Evolutionary conservation across 2,329 filamentous ascomycete genomes (phyloP).

Genomic region (Aspergillus piperis): DNA sequence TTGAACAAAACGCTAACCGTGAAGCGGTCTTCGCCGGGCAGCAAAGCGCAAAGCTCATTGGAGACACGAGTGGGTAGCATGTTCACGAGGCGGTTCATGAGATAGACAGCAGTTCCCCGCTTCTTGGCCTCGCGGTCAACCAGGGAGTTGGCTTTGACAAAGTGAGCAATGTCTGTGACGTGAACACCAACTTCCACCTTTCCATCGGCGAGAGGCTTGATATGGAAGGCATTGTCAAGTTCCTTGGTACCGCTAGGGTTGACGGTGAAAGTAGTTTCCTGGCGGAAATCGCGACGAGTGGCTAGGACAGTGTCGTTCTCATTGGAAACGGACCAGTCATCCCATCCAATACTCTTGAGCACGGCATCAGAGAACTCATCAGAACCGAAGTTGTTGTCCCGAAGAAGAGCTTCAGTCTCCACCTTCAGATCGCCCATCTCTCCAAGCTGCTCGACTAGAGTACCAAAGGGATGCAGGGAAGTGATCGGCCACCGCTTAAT

Average conservation of each 20-base stretch:
- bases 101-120: constrained; percentile 90
- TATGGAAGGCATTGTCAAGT: constrained; percentile 88
- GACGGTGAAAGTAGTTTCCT: constrained; percentile 86
- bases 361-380: constrained; percentile 98
- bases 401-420: constrained; percentile 92
- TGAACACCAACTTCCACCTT: constrained; percentile 94
- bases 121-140: constrained; percentile 98
- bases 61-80: constrained; percentile 86
- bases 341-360: constrained; percentile 84
- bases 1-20: constrained; percentile 92
- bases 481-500: constrained; percentile 99
- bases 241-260: constrained; percentile 86
- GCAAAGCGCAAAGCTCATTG: constrained; percentile 82
- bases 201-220: constrained; percentile 80
- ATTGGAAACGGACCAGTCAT: constrained; percentile 84
- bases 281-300: constrained; percentile 84
- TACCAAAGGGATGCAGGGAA: constrained; percentile 97
- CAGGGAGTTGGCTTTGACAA: constrained; percentile 92
- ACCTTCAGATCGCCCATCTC: constrained; percentile 97
- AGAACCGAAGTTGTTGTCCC: constrained; percentile 97
- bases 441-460: constrained; percentile 92
- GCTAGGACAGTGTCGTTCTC: constrained; percentile 75
- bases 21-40: constrained; percentile 83
- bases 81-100: constrained; percentile 84
- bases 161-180: constrained; percentile 92